Evolutionary conservation across 768 basidiomycete genomes (phyloP).

Genomic region (Phylloporus sp.): DNA sequence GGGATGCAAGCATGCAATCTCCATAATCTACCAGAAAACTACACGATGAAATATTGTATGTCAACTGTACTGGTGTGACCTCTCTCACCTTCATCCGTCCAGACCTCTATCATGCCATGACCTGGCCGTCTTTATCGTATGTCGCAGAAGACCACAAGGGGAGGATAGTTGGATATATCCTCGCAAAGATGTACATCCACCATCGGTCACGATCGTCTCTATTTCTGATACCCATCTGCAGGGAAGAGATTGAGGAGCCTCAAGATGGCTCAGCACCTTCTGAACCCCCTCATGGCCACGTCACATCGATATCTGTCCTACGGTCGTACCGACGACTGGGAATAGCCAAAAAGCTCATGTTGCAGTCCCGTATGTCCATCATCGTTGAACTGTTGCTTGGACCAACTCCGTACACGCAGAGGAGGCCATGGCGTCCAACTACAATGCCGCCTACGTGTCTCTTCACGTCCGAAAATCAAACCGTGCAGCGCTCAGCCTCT

Average conservation of each 20-base stretch:
- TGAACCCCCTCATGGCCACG: conserved; percentile 75
- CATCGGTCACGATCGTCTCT: not conserved
- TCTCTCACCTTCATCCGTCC: conserved; percentile 3
- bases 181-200: conserved; percentile 83
- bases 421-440: conserved; percentile 87
- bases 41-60: conserved; percentile 76
- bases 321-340: conserved; percentile 89
- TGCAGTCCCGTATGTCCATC: conserved; percentile 73
- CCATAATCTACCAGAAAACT: conserved; percentile 91
- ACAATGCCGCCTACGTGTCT: conserved; percentile 79
- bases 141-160: conserved; percentile 90
- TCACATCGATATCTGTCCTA: conserved; percentile 94
- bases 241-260: conserved; percentile 49
- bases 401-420: conserved; percentile 44
- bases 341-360: conserved; percentile 90
- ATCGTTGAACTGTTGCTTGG: not conserved
- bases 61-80: conserved; percentile 10
- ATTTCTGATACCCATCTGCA: conserved; percentile 34
- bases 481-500: conserved; percentile 83
- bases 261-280: conserved; percentile 49
- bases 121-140: conserved; percentile 92
- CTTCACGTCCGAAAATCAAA: conserved; percentile 96
- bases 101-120: conserved; percentile 89
- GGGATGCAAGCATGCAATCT: conserved; percentile 95
- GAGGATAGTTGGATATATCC: conserved; percentile 88